A percentile compares a stretch with the other conserved stretches of the same genome.
phyloP scores from a whole-genome alignment of 1,284 basidiomycete species.

The Trichosporon faecale region DNA sequence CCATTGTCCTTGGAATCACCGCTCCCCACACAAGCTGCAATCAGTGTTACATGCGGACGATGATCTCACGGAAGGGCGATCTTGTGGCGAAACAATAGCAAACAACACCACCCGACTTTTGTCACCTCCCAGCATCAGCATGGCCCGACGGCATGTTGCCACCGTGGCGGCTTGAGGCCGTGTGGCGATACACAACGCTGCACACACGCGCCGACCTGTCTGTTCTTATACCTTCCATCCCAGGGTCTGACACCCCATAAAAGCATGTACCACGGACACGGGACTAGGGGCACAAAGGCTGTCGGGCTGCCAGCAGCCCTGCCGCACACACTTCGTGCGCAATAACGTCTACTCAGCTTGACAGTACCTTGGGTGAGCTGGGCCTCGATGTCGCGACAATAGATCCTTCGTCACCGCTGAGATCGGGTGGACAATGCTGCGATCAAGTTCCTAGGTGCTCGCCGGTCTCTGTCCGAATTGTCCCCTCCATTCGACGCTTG shows the following conservation, averaged over 20 bases:
- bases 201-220: not conserved
- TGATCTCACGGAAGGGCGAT: not conserved
- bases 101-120: not conserved
- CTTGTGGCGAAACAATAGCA: not conserved
- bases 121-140: not conserved
- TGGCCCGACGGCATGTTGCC: not conserved
- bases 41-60: not conserved
- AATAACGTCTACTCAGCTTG: not conserved
- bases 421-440: not conserved
- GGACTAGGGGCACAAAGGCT: not conserved
- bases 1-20: not conserved
- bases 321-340: not conserved
- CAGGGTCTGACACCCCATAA: not conserved
- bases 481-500: not conserved
- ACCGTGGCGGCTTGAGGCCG: not conserved
- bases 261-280: not conserved
- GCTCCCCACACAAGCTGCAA: not conserved
- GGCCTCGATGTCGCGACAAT: not conserved
- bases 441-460: not conserved
- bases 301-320: not conserved
- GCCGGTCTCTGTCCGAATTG: not conserved
- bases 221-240: not conserved
- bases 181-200: not conserved
- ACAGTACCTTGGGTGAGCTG: not conserved
- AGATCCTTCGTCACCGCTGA: not conserved